phyloP scores from a whole-genome alignment of 768 basidiomycete species.

The Boletellus emodensis region DNA sequence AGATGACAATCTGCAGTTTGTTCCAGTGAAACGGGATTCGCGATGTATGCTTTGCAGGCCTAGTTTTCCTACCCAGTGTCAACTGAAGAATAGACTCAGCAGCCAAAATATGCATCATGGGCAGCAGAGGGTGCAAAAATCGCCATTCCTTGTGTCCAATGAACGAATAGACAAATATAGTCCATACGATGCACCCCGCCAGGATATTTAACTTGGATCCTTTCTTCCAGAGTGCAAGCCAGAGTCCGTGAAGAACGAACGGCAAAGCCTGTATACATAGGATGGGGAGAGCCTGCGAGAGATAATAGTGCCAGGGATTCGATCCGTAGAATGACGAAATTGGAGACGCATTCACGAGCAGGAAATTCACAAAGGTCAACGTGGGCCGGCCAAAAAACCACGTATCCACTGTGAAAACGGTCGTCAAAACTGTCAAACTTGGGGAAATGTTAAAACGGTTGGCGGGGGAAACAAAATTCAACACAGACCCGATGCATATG shows the following conservation, averaged over 20 bases:
- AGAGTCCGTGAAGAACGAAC: constrained; percentile 62
- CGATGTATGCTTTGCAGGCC: neutral
- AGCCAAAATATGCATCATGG: constrained; percentile 76
- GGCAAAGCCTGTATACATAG: constrained; percentile 72
- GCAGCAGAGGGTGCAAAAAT: constrained; percentile 89
- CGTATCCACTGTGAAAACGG: constrained; percentile 56
- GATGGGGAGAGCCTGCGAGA: constrained; percentile 82
- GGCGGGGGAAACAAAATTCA: neutral
- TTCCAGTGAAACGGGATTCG: constrained; percentile 11
- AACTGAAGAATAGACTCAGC: constrained; percentile 63
- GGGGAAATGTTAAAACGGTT: constrained; percentile 7
- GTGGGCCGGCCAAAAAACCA: constrained; percentile 62
- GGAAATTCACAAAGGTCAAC: constrained; percentile 79
- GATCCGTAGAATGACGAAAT: constrained; percentile 92
- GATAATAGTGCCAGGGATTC: constrained; percentile 84
- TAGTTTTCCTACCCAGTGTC: constrained; percentile 15
- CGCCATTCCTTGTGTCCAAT: constrained; percentile 97
- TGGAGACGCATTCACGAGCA: constrained; percentile 75
- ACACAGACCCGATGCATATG: constrained; percentile 43
- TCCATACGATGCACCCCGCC: constrained; percentile 54
- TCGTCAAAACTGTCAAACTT: constrained; percentile 20
- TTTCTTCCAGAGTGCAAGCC: constrained; percentile 27
- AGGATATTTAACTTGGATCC: constrained; percentile 39
- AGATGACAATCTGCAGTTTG: constrained; percentile 30
- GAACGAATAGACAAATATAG: constrained; percentile 65